These are phyloP conservation scores for Candida sp. DNA, from an alignment of 1,139 yeast species.

Conservation along the genomic window DNA sequence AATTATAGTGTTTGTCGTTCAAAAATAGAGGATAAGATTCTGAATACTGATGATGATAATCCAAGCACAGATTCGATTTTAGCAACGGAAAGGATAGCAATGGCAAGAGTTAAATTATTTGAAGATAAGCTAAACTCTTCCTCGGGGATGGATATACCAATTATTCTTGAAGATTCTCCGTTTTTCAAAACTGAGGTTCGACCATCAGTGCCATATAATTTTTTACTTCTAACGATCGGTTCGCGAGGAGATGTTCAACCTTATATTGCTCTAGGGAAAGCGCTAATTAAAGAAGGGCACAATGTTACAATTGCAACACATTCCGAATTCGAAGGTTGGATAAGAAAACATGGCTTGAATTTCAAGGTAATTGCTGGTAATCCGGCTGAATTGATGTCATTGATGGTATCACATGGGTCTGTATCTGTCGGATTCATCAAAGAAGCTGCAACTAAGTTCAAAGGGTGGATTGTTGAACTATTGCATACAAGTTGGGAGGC, in stretches of 20 bases:
- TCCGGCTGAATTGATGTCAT: slow-evolving; percentile 87
- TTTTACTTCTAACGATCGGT: slow-evolving; percentile 84
- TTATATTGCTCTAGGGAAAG: slow-evolving; percentile 84
- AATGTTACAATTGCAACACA: slow-evolving; percentile 84
- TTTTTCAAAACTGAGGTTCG: slow-evolving; percentile 48
- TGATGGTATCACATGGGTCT: slow-evolving; percentile 90
- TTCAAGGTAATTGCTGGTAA: slow-evolving; percentile 85
- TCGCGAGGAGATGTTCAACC: slow-evolving; percentile 98
- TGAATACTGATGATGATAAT: background rate
- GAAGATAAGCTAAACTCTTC: slow-evolving; percentile 59
- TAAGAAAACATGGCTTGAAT: slow-evolving; percentile 59
- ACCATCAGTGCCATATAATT: slow-evolving; percentile 51
- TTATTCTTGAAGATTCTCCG: slow-evolving; percentile 65
- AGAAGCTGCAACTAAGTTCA: slow-evolving; percentile 77
- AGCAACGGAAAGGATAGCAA: slow-evolving; percentile 27
- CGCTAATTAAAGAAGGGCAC: slow-evolving; percentile 77
- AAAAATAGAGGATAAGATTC: background rate
- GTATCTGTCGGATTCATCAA: slow-evolving; percentile 79
- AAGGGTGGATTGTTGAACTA: slow-evolving; percentile 77
- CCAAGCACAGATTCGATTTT: slow-evolving; percentile 5
- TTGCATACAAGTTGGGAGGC: slow-evolving; percentile 77
- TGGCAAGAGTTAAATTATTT: slow-evolving; percentile 57
- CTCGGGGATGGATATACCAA: slow-evolving; percentile 63
- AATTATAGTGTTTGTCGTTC: slow-evolving; percentile 9
- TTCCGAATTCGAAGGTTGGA: slow-evolving; percentile 74